Evolutionary conservation across 2,329 filamentous ascomycete species (phyloP).

Genomic region (Grosmannia clavigera): DNA sequence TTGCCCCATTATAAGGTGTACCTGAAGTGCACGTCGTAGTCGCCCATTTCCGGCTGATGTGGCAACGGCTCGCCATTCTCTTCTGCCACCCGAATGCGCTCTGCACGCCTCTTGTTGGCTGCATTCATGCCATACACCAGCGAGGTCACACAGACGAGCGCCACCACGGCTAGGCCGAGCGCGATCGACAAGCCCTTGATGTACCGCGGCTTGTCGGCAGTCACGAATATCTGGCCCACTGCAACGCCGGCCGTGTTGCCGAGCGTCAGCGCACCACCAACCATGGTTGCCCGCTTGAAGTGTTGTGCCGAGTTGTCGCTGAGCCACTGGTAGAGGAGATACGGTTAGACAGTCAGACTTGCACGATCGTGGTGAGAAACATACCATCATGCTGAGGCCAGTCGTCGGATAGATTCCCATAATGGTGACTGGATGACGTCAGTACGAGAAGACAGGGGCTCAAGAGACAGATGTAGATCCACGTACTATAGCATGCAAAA

Average conservation of each 20-base stretch:
- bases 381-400: conserved; percentile 23
- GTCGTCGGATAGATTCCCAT: conserved; percentile 18
- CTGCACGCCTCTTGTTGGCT: neutral
- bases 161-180: neutral
- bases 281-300: conserved; percentile 32
- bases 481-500: conserved; percentile 6
- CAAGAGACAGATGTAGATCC: neutral
- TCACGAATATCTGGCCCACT: conserved; percentile 15
- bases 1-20: neutral
- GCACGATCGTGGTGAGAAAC: neutral
- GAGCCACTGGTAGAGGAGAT: conserved; percentile 22
- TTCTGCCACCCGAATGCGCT: neutral
- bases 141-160: neutral
- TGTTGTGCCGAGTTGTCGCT: conserved; percentile 34
- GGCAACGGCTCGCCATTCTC: neutral
- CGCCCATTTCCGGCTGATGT: conserved; percentile 1
- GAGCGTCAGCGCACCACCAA: conserved; percentile 11
- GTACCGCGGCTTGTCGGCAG: conserved; percentile 13
- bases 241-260: conserved; percentile 16
- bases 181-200: neutral
- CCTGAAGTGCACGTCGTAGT: conserved; percentile 1
- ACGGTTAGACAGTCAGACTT: neutral
- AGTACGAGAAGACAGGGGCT: neutral
- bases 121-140: neutral
- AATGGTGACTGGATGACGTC: neutral